Evolutionary conservation across 2,329 filamentous ascomycete species (phyloP).

Genomic region (Coniella vitis): DNA sequence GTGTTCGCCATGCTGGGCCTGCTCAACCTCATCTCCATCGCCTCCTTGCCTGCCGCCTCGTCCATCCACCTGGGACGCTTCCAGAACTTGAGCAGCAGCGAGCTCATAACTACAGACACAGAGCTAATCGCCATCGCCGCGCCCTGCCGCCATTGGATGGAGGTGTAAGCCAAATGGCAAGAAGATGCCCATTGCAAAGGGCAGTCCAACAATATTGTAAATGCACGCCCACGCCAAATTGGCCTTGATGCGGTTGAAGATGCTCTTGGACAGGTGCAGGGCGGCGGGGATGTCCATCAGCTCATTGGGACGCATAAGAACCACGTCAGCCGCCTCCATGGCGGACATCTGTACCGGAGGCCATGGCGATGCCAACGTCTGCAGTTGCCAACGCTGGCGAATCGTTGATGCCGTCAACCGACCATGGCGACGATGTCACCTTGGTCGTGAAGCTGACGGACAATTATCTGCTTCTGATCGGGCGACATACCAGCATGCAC

Average conservation of each 20-base stretch:
- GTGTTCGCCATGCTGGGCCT: conserved; percentile 34
- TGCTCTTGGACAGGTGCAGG: conserved; percentile 71
- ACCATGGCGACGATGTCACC: conserved; percentile 91
- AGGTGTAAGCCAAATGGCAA: conserved; percentile 80
- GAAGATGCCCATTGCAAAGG: conserved; percentile 96
- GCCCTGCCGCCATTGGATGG: conserved; percentile 89
- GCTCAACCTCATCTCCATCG: conserved; percentile 33
- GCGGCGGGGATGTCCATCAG: conserved; percentile 89
- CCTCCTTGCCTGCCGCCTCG: conserved; percentile 54
- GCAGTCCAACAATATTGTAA: conserved; percentile 87
- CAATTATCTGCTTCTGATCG: conserved; percentile 82
- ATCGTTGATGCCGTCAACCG: conserved; percentile 96
- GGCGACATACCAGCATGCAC: conserved; percentile 87
- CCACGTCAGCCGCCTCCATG: conserved; percentile 93
- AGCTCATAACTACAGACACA: conserved; percentile 82
- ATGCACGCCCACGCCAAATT: conserved; percentile 89
- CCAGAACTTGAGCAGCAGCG: conserved; percentile 82
- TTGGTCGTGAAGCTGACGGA: conserved; percentile 65
- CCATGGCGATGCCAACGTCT: conserved; percentile 86
- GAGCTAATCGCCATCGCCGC: conserved; percentile 89
- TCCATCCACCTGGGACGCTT: conserved; percentile 81
- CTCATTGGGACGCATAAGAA: conserved; percentile 88
- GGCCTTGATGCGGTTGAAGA: conserved; percentile 88
- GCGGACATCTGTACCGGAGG: conserved; percentile 92
- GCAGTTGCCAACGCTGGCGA: conserved; percentile 90